Conservation (phyloP, 1,139 yeast genomes). For the Zygosaccharomyces sapae region DNA sequence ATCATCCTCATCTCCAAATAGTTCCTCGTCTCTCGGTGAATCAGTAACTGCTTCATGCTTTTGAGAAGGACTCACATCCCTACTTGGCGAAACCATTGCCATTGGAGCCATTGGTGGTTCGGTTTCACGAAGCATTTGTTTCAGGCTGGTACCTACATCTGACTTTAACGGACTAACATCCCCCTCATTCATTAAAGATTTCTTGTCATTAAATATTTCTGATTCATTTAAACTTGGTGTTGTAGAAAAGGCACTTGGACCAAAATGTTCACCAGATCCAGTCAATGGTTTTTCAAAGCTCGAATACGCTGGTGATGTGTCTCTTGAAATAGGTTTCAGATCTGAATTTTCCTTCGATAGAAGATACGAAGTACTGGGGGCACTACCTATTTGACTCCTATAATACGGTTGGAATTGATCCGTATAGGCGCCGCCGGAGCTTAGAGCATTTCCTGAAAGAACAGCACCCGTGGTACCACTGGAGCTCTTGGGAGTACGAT, state of each 20-base stretch:
- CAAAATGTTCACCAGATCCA: conserved; percentile 20
- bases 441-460: conserved; percentile 29
- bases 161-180: conserved; percentile 19
- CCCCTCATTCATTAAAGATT: conserved; percentile 12
- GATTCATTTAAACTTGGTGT: conserved; percentile 27
- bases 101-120: conserved; percentile 1
- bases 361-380: conserved; percentile 15
- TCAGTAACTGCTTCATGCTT: conserved; percentile 19
- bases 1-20: conserved; percentile 27
- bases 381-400: conserved; percentile 20
- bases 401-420: conserved; percentile 33
- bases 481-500: conserved; percentile 35
- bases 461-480: conserved; percentile 21
- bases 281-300: conserved; percentile 17
- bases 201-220: conserved; percentile 24
- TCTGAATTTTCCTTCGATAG: conserved; percentile 9
- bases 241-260: conserved; percentile 22
- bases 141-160: conserved; percentile 10
- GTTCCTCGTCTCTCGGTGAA: conserved; percentile 20
- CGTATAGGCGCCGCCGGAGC: conserved; percentile 35
- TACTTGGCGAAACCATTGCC: conserved; percentile 3
- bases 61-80: background rate
- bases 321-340: conserved; percentile 20
- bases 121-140: conserved; percentile 5
- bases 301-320: conserved; percentile 18